Evolutionary conservation across 495 filamentous ascomycete species (phyloP).

Genomic region (Penicillium bovifimosum): DNA sequence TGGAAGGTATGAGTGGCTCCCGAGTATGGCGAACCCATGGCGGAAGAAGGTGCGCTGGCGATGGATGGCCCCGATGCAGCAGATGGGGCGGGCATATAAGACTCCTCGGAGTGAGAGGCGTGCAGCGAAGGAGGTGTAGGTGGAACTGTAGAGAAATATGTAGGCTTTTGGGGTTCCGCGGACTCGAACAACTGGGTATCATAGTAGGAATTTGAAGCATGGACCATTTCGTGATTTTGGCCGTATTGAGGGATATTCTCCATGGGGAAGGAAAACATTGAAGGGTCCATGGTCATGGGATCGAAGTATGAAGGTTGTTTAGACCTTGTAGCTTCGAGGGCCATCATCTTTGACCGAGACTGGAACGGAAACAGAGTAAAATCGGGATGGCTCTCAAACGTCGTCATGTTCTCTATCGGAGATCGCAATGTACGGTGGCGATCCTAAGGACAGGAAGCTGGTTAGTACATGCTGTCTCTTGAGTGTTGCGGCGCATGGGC

Average conservation of each 20-base stretch:
- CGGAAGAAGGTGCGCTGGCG: conserved; percentile 68
- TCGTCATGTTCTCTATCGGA: conserved; percentile 7
- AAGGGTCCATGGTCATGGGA: conserved; percentile 35
- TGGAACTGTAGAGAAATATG: conserved; percentile 33
- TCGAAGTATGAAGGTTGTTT: conserved; percentile 33
- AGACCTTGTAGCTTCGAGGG: conserved; percentile 34
- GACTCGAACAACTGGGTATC: conserved; percentile 27
- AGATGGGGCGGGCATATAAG: conserved; percentile 54
- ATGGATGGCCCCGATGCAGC: conserved; percentile 70
- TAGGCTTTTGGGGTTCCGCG: conserved; percentile 25
- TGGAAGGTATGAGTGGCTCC: conserved; percentile 55
- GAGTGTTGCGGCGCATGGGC: not conserved
- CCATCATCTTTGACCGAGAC: conserved; percentile 30
- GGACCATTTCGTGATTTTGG: conserved; percentile 22
- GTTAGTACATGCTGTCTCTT: conserved; percentile 1
- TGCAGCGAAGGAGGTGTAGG: conserved; percentile 32
- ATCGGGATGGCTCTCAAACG: conserved; percentile 12
- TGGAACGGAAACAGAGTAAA: conserved; percentile 24
- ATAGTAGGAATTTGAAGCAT: conserved; percentile 26
- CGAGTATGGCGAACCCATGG: conserved; percentile 75
- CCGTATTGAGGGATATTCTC: conserved; percentile 24
- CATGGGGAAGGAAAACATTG: conserved; percentile 30
- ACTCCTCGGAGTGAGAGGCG: conserved; percentile 33
- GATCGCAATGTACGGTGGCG: not conserved
- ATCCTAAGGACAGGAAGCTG: not conserved